These are phyloP conservation scores for Fusarium camptoceras DNA, from an alignment of 2,329 filamentous ascomycete genomes.

Conservation along the genomic window DNA sequence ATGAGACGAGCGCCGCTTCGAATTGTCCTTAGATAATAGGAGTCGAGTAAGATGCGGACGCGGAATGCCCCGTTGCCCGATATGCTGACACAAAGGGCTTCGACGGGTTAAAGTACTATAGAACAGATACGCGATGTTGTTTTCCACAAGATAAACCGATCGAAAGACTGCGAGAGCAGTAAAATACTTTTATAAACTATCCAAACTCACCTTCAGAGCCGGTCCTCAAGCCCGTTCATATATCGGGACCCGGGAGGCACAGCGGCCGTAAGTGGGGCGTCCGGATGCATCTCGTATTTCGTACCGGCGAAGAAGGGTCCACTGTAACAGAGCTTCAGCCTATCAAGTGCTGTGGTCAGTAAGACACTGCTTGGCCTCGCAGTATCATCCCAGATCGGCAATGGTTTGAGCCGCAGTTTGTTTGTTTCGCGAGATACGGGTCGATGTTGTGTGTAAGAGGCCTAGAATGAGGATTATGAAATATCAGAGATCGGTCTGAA, in stretches of 20 bases:
- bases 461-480: background rate
- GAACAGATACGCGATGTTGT: too few species aligned
- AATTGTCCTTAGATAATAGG: too few species aligned
- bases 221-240: background rate
- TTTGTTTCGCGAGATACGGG: background rate
- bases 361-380: constrained; percentile 22
- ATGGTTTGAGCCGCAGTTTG: background rate
- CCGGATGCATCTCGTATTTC: constrained; percentile 38
- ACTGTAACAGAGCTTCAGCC: background rate
- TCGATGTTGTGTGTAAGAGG: background rate
- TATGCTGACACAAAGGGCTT: constrained; percentile 12
- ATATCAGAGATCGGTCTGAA: too few species aligned
- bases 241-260: constrained; percentile 13
- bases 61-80: constrained; percentile 30
- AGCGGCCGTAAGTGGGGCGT: constrained; percentile 25
- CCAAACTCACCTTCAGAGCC: background rate
- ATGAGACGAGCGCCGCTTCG: background rate
- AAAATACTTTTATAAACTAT: background rate
- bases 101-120: too few species aligned
- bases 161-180: too few species aligned
- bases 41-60: background rate
- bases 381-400: constrained; percentile 31
- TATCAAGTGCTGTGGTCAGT: constrained; percentile 5
- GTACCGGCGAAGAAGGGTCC: constrained; percentile 24
- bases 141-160: background rate